Evolutionary conservation across 257 asterid species (phyloP).

Genomic region (Fraxinus americana): DNA sequence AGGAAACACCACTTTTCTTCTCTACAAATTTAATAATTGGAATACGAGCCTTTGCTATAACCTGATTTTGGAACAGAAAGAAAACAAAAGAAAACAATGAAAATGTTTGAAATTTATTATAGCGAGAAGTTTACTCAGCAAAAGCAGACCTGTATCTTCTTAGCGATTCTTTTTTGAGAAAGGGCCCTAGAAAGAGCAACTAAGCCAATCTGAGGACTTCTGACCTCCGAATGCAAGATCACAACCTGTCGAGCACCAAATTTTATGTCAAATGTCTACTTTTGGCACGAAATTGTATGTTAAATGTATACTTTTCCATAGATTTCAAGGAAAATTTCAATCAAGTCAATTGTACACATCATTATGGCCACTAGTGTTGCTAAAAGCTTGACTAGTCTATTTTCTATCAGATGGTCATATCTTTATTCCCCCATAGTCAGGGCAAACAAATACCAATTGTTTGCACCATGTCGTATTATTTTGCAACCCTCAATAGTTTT

Average conservation of each 20-base stretch:
- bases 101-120: conserved; percentile 17
- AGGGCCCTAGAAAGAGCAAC: conserved; percentile 90
- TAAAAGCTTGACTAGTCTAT: background rate
- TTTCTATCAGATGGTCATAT: background rate
- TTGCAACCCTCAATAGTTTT: background rate
- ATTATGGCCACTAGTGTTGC: background rate
- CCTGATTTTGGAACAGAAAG: conserved; percentile 45
- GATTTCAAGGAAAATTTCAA: background rate
- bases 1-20: conserved; percentile 79
- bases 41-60: conserved; percentile 92
- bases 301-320: background rate
- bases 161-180: conserved; percentile 83
- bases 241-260: conserved; percentile 61
- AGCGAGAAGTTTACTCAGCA: conserved; percentile 25
- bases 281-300: background rate
- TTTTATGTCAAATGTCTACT: conserved; percentile 3
- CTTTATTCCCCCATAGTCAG: background rate
- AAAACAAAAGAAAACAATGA: background rate
- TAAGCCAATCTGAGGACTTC: conserved; percentile 76
- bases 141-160: conserved; percentile 77
- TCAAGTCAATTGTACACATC: background rate
- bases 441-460: conserved; percentile 9
- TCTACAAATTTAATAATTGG: conserved; percentile 96
- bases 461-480: background rate
- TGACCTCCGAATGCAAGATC: conserved; percentile 72